These are phyloP conservation scores for Sordariomycetes sp. DNA, from an alignment of 2,329 filamentous ascomycete genomes.

Conservation along the genomic window DNA sequence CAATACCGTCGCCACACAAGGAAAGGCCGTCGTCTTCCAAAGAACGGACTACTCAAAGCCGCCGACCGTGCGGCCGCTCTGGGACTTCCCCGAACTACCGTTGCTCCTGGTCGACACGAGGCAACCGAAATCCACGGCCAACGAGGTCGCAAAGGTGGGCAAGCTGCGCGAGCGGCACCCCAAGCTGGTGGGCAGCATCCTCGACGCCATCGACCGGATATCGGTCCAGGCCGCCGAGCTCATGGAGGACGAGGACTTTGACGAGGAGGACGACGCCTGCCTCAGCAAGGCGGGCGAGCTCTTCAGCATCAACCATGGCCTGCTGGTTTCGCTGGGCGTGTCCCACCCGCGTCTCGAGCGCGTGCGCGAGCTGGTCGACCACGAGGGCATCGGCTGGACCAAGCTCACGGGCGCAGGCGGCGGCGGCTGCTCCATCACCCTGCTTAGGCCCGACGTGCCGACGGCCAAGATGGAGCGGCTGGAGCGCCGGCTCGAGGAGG, in stretches of 20 bases:
- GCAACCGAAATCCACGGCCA: constrained; percentile 75
- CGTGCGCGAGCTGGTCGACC: constrained; percentile 82
- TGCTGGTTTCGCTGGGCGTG: constrained; percentile 84
- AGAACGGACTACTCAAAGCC: constrained; percentile 69
- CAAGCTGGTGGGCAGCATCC: constrained; percentile 66
- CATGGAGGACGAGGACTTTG: constrained; percentile 55
- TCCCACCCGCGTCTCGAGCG: constrained; percentile 91
- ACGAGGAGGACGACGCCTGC: constrained; percentile 51
- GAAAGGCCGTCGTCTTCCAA: constrained; percentile 89
- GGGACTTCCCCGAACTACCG: constrained; percentile 85
- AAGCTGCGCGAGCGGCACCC: constrained; percentile 64
- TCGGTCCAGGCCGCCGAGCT: constrained; percentile 44
- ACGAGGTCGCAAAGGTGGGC: constrained; percentile 80
- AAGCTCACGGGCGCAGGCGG: constrained; percentile 95
- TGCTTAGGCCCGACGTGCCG: constrained; percentile 62
- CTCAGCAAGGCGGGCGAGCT: constrained; percentile 75
- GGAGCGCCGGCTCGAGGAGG: constrained; percentile 53
- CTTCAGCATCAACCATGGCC: constrained; percentile 87
- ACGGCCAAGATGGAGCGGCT: constrained; percentile 50
- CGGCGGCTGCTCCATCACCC: constrained; percentile 88
- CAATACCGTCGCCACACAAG: constrained; percentile 89
- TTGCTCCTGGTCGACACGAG: constrained; percentile 84
- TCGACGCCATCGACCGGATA: constrained; percentile 77
- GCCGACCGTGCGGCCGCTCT: constrained; percentile 66
- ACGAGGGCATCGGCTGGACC: constrained; percentile 87